Evolutionary conservation across 2,329 filamentous ascomycete species (phyloP).

Genomic region (Teratosphaeria pseudoeucalypti): DNA sequence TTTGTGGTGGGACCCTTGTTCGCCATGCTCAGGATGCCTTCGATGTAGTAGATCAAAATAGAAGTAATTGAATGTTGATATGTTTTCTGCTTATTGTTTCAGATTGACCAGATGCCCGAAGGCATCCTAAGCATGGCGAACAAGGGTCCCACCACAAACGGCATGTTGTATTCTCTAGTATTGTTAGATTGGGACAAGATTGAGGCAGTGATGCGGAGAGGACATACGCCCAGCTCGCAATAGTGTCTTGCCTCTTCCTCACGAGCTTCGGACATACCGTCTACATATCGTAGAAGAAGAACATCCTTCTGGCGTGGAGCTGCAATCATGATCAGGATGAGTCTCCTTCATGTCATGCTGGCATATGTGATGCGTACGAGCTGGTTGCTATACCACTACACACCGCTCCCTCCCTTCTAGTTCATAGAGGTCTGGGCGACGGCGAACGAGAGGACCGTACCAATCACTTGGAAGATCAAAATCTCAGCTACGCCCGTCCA

Average conservation of each 20-base stretch:
- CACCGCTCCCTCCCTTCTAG: conserved; percentile 51
- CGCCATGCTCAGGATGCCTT: too few species aligned
- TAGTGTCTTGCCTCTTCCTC: conserved; percentile 52
- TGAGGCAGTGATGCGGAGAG: too few species aligned
- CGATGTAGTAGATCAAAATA: too few species aligned
- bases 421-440: conserved; percentile 49
- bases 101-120: too few species aligned
- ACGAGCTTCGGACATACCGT: conserved; percentile 52
- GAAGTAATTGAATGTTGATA: too few species aligned
- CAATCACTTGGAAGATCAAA: conserved; percentile 40
- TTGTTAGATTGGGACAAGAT: too few species aligned
- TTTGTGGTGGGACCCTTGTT: too few species aligned
- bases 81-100: too few species aligned
- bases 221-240: conserved; percentile 32
- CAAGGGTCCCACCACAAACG: too few species aligned
- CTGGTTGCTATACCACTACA: conserved; percentile 50
- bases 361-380: conserved; percentile 47
- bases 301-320: conserved; percentile 47
- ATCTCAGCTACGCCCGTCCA: conserved; percentile 35
- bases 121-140: too few species aligned
- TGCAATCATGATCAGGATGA: conserved; percentile 46
- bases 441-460: conserved; percentile 28
- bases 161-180: too few species aligned
- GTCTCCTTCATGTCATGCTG: conserved; percentile 44
- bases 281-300: conserved; percentile 46